Base-by-base conservation (phyloP, 345 rosid genomes). In the Euclidium syriacum region DNA sequence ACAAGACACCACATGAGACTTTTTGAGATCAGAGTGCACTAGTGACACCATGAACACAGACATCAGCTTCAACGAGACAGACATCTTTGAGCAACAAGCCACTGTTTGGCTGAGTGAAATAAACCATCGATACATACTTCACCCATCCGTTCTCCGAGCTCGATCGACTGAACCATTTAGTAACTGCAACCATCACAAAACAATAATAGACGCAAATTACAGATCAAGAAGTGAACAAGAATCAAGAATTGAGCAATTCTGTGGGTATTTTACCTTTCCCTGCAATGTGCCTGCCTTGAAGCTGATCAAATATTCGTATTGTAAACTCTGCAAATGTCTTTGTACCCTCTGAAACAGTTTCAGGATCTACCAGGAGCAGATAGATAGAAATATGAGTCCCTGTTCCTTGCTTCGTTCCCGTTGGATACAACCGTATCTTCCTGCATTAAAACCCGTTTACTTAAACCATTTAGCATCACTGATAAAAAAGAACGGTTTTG, bases 51-150 rank as follows among this genome's bases (percentile, higher is more conserved):
- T 49, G 75, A 43, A 71, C 60, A 12, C 41, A 64, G 53, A 71
- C 71, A 49, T 72, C 71, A 40, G 75, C 75, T 44, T 65, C 75
- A 50, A 72, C 32, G 11, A 72, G 49, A 65, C 75, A 65, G 10
- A 41, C 36, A 58, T 72, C 75, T 72, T 58, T 64, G 11, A 72
- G 61, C 42, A 72, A 43, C 41, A 65, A 6, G 14, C 75, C 75
- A 72, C 71, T 72, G 34, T 46, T 72, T 41, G 75, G 75, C 34
- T 72, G 70, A 5, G 39, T 49, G 12, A 72, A 58, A 49, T 72
- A 72, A 32, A 41, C 75, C 66, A 65, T 33, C 1, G 75, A 58
- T 19, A 65, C 42, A n/a, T 64, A 72, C 19, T 58, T 72, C 15
- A 58, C 61, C 75, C 75, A 72, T 49, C 75, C 75, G 19, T 65